Percentiles rank a stretch among this genome's conserved stretches.
These are phyloP conservation scores for Euphorbia neoarborescens DNA, from an alignment of 441 rosid genomes.

Conservation along the genomic window DNA sequence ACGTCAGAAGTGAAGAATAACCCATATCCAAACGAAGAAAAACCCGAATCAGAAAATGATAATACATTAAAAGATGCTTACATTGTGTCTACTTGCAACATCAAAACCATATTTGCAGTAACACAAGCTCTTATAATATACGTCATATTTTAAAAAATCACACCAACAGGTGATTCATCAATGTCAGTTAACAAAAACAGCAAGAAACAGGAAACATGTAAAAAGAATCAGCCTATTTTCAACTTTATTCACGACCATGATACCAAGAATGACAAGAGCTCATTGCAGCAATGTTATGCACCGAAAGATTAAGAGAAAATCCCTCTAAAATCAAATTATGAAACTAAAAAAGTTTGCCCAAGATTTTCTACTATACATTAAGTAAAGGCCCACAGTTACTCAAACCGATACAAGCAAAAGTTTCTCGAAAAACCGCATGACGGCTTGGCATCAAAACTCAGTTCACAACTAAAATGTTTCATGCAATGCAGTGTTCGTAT, in stretches of 20 bases:
- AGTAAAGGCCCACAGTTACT: background rate
- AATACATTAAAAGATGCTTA: background rate
- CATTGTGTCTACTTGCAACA: background rate
- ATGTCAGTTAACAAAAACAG: background rate
- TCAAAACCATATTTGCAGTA: background rate
- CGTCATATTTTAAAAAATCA: background rate
- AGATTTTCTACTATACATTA: background rate
- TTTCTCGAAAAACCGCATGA: background rate
- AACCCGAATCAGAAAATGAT: background rate
- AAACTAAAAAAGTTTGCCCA: background rate
- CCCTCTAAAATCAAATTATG: background rate
- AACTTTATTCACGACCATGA: background rate
- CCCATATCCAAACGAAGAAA: background rate
- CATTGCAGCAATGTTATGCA: background rate
- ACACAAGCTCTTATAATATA: background rate
- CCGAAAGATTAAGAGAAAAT: background rate
- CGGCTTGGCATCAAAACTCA: background rate
- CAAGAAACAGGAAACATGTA: background rate
- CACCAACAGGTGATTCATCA: background rate
- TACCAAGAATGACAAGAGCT: background rate
- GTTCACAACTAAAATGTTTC: background rate
- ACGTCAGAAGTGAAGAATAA: background rate
- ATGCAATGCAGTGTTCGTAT: background rate
- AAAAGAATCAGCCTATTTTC: background rate
- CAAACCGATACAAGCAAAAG: background rate